These are phyloP conservation scores for Metschnikowia koreensis DNA, from an alignment of 805 yeast species.

Conservation along the genomic window DNA sequence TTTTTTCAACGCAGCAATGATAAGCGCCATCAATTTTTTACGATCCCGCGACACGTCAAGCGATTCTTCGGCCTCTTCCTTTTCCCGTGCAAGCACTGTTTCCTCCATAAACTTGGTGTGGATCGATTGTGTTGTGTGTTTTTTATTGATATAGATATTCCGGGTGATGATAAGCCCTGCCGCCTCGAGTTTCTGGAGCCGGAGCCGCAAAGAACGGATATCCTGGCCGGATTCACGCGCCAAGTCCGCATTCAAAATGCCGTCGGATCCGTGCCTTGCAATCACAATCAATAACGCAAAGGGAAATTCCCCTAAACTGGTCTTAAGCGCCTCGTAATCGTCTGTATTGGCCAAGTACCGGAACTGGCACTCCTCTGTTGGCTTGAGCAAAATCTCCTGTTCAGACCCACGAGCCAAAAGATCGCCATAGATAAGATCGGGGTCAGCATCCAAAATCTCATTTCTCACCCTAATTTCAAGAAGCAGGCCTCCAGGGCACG, in stretches of 20 bases:
- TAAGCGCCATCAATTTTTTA: conserved; percentile 28
- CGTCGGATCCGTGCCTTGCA: conserved; percentile 53
- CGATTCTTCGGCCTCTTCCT: conserved; percentile 15
- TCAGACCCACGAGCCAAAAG: conserved; percentile 14
- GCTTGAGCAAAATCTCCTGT: conserved; percentile 24
- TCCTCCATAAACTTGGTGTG: conserved; percentile 46
- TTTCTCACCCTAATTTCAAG: conserved; percentile 14
- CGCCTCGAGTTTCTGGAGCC: conserved; percentile 55
- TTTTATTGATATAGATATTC: conserved; percentile 38
- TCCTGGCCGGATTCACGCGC: conserved; percentile 63
- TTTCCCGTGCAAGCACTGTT: conserved; percentile 22
- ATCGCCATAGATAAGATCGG: conserved; percentile 9
- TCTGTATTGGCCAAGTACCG: conserved; percentile 51
- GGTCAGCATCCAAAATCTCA: conserved; percentile 13
- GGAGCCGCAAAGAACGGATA: conserved; percentile 62
- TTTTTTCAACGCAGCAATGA: conserved; percentile 49
- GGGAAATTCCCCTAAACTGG: conserved; percentile 50
- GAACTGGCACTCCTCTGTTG: conserved; percentile 59
- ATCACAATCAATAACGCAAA: conserved; percentile 59
- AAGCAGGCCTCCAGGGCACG: conserved; percentile 14
- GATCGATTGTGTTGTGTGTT: conserved; percentile 52
- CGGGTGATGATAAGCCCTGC: conserved; percentile 47
- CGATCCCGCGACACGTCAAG: conserved; percentile 30
- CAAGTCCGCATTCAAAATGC: conserved; percentile 59
- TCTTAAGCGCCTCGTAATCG: conserved; percentile 45